phyloP scores from a whole-genome alignment of 2,329 filamentous ascomycete genomes.

The Ophiostoma piceae region DNA sequence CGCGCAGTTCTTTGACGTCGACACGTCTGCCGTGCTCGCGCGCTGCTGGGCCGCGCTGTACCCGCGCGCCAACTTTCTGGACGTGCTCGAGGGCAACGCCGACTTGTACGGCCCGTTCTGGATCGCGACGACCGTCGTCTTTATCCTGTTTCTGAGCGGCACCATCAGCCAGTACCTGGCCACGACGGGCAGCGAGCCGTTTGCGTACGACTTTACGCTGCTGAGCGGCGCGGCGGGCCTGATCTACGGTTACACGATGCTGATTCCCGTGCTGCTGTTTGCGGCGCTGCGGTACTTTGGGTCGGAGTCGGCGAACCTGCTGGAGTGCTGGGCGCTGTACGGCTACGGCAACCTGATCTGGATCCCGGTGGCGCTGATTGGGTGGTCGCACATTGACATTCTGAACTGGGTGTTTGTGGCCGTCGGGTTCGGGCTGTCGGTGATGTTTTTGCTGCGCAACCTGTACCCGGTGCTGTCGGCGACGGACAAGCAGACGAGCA shows the following conservation, averaged over 20 bases:
- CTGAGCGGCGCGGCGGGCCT: conserved; percentile 85
- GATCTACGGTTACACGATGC: conserved; percentile 88
- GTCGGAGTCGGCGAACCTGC: conserved; percentile 82
- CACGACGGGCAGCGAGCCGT: conserved; percentile 61
- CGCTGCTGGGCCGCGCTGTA: conserved; percentile 86
- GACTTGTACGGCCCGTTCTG: conserved; percentile 96
- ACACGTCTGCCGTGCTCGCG: conserved; percentile 80
- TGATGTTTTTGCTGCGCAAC: conserved; percentile 78
- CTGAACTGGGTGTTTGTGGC: conserved; percentile 94
- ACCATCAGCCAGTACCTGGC: conserved; percentile 90
- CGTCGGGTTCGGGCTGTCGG: conserved; percentile 76
- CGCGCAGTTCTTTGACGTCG: conserved; percentile 96
- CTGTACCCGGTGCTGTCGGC: conserved; percentile 87
- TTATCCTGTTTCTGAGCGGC: conserved; percentile 91
- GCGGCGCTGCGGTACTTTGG: conserved; percentile 90
- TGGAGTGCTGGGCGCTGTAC: conserved; percentile 94
- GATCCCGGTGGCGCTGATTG: conserved; percentile 89
- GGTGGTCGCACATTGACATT: conserved; percentile 77
- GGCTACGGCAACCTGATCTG: conserved; percentile 96
- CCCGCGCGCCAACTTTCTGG: conserved; percentile 89
- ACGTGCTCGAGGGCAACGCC: conserved; percentile 93
- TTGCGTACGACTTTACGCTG: conserved; percentile 86
- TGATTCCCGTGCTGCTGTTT: conserved; percentile 82
- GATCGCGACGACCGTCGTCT: conserved; percentile 95
- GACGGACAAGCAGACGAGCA: conserved; percentile 86